Conservation (phyloP, 2,329 filamentous ascomycete genomes). For the Tolypocladium sp. region DNA sequence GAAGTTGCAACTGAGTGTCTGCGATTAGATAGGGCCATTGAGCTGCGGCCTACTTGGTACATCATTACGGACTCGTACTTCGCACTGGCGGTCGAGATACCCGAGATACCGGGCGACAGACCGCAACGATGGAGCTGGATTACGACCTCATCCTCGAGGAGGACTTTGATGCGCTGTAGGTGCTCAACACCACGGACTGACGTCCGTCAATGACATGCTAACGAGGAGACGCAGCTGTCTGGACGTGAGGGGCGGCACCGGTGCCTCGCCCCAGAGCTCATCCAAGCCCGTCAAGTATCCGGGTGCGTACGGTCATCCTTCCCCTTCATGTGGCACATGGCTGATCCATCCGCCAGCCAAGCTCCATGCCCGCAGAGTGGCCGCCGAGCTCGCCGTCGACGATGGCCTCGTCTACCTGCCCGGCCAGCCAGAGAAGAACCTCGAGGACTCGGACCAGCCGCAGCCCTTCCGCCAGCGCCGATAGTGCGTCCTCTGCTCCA, state of each 20-base stretch:
- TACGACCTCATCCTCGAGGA: conserved; percentile 34
- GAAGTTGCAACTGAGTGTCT: no score
- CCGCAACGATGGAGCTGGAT: conserved; percentile 5
- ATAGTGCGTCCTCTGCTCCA: conserved; percentile 35
- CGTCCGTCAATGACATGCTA: neutral
- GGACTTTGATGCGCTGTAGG: conserved; percentile 48
- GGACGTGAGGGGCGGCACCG: conserved; percentile 22
- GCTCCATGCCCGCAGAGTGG: conserved; percentile 47
- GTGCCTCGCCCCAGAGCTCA: conserved; percentile 1
- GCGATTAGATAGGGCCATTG: neutral
- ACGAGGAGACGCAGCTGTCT: conserved; percentile 18
- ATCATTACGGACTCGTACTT: neutral
- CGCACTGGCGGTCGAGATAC: neutral
- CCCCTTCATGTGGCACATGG: neutral
- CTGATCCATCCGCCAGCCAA: conserved; percentile 32
- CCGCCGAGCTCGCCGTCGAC: conserved; percentile 35
- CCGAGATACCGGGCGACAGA: neutral
- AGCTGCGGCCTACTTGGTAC: neutral
- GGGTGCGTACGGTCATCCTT: conserved; percentile 15
- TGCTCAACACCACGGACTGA: neutral
- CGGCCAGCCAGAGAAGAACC: conserved; percentile 39
- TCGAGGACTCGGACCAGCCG: conserved; percentile 50
- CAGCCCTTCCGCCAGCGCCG: conserved; percentile 47
- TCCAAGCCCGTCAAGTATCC: conserved; percentile 21
- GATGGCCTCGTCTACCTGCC: conserved; percentile 48